phyloP scores from a whole-genome alignment of 23 red algal species.

The Gracilaria domingensis region DNA sequence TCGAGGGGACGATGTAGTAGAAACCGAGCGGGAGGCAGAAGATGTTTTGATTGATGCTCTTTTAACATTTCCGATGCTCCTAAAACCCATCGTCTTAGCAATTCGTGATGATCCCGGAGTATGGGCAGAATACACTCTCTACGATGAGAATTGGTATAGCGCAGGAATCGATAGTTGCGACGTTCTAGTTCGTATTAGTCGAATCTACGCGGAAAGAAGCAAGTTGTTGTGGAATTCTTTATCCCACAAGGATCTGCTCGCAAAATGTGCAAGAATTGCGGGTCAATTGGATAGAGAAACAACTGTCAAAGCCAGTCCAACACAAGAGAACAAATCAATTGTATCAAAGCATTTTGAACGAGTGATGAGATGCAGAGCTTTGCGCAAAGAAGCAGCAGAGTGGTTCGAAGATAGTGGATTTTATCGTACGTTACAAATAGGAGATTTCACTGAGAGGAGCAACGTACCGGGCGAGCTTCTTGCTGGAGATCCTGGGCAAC shows the following conservation, averaged over 20 bases:
- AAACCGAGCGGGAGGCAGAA: constrained; percentile 12
- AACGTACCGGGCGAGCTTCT: constrained; percentile 65
- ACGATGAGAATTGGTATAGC: constrained; percentile 51
- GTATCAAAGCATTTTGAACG: background rate
- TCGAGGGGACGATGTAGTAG: background rate
- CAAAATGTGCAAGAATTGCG: constrained; percentile 50
- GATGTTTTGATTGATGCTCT: constrained; percentile 58
- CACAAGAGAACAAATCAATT: background rate
- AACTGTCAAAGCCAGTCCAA: constrained; percentile 22
- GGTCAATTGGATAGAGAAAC: constrained; percentile 44
- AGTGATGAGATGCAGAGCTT: constrained; percentile 33
- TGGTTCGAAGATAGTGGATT: constrained; percentile 44
- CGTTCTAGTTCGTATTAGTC: constrained; percentile 65
- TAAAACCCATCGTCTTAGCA: constrained; percentile 61
- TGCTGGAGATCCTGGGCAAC: constrained; percentile 19
- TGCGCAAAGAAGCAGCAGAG: constrained; percentile 55
- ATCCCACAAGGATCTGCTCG: constrained; percentile 40
- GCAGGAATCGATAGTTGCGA: constrained; percentile 42
- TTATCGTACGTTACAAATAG: constrained; percentile 53
- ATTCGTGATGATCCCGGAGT: constrained; percentile 60
- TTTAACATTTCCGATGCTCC: constrained; percentile 75
- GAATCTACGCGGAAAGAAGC: constrained; percentile 73
- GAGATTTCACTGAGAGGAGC: constrained; percentile 50
- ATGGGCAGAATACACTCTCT: constrained; percentile 50
- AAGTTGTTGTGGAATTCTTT: constrained; percentile 75